Evolutionary conservation across 2,329 filamentous ascomycete genomes (phyloP).

Genomic region (Myriosclerotinia curreyana): DNA sequence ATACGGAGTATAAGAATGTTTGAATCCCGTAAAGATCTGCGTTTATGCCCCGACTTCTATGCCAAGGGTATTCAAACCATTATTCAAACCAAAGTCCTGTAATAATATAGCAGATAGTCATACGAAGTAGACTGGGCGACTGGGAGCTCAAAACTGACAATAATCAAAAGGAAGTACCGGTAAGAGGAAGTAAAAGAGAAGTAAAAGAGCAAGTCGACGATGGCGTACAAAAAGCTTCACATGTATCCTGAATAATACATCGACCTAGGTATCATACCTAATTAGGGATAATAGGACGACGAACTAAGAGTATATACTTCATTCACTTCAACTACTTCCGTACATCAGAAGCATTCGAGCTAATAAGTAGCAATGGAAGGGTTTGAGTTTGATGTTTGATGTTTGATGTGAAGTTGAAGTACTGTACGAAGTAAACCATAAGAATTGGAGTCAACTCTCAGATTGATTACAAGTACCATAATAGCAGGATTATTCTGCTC

Average conservation of each 20-base stretch:
- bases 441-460: background rate
- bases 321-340: too few species aligned
- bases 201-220: background rate
- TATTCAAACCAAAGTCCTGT: background rate
- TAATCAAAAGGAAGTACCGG: too few species aligned
- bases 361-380: background rate
- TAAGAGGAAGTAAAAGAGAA: too few species aligned
- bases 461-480: background rate
- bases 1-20: background rate
- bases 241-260: background rate
- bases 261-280: background rate
- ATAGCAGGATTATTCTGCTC: too few species aligned
- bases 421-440: background rate
- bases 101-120: background rate
- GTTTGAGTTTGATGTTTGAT: background rate
- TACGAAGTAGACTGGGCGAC: too few species aligned
- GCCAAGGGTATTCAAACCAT: background rate
- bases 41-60: background rate
- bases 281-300: background rate
- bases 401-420: background rate
- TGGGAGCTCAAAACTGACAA: too few species aligned
- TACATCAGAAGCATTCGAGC: background rate
- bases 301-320: too few species aligned
- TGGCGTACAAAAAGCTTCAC: background rate
- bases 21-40: slow-evolving; percentile 7